Conservation (phyloP, 768 basidiomycete species). For the Tylopilus sp. region DNA sequence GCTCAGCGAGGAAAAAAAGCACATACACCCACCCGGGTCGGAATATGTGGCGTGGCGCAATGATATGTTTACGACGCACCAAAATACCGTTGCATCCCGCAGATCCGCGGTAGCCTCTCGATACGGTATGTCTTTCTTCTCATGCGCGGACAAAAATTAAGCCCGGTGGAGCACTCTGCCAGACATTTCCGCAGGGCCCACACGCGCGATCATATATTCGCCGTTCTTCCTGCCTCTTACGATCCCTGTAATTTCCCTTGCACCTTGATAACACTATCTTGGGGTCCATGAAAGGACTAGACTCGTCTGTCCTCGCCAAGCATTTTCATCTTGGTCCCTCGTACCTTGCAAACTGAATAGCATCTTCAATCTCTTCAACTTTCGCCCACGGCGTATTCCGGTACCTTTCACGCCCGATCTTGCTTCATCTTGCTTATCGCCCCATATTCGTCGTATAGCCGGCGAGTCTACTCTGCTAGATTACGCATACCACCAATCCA, state of each 20-base stretch:
- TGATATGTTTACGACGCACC: constrained; percentile 2
- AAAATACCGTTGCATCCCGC: constrained; percentile 9
- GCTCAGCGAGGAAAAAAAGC: constrained; percentile 2
- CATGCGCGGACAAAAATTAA: constrained; percentile 18
- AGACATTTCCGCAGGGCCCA: constrained; percentile 18
- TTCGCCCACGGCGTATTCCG: constrained; percentile 11
- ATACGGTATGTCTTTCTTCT: constrained; percentile 24
- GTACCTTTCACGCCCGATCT: constrained; percentile 20
- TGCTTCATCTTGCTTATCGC: constrained; percentile 9
- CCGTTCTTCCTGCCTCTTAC: constrained; percentile 26
- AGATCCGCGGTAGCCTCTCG: constrained; percentile 30
- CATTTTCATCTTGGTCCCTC: constrained; percentile 18
- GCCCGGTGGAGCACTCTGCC: constrained; percentile 17
- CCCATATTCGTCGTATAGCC: constrained; percentile 8
- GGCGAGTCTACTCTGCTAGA: background rate
- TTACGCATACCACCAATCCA: constrained; percentile 8
- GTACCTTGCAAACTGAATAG: constrained; percentile 19
- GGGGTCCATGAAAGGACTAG: constrained; percentile 26
- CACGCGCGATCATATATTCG: constrained; percentile 21
- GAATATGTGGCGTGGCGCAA: constrained; percentile 3
- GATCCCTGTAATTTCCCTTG: constrained; percentile 11
- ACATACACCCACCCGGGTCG: constrained; percentile 8
- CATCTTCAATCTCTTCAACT: constrained; percentile 4
- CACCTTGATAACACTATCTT: constrained; percentile 30
- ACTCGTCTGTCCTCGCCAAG: constrained; percentile 19